phyloP scores from a whole-genome alignment of 768 basidiomycete species.

The Aureoboletus auriporus region DNA sequence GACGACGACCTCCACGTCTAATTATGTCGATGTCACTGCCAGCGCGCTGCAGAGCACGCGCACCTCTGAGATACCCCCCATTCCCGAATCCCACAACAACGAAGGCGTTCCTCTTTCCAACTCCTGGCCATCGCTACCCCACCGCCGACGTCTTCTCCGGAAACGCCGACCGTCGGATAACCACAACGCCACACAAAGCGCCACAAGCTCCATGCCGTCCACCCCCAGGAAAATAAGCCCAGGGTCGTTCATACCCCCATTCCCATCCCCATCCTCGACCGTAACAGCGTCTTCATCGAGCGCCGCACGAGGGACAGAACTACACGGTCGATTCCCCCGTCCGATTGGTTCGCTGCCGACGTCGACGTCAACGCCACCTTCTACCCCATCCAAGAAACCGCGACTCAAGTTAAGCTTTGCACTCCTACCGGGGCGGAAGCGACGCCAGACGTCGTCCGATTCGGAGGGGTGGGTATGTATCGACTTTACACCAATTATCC shows the following conservation, averaged over 20 bases:
- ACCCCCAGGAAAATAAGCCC: constrained; percentile 10
- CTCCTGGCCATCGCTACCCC: constrained; percentile 24
- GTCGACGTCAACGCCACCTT: constrained; percentile 2
- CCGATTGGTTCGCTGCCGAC: not conserved
- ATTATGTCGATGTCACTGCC: constrained; percentile 19
- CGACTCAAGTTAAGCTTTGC: constrained; percentile 13
- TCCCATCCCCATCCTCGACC: constrained; percentile 2
- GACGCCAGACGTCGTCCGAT: constrained; percentile 8
- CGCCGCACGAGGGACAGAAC: not conserved
- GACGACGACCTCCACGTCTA: constrained; percentile 33
- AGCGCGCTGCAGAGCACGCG: constrained; percentile 1
- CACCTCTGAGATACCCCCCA: not conserved
- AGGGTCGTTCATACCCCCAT: not conserved
- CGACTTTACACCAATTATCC: constrained; percentile 25
- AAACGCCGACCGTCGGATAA: constrained; percentile 24
- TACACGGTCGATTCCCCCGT: constrained; percentile 8
- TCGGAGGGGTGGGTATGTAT: constrained; percentile 30
- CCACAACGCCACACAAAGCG: not conserved
- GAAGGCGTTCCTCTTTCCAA: constrained; percentile 9
- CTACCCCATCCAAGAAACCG: constrained; percentile 14
- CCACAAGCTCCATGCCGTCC: constrained; percentile 4
- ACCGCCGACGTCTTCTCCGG: constrained; percentile 24
- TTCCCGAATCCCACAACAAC: constrained; percentile 3
- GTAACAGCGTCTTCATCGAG: not conserved
- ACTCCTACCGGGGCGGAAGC: constrained; percentile 15